Conservation (phyloP, 495 filamentous ascomycete species). For the Hyaloscypha bicolor region DNA sequence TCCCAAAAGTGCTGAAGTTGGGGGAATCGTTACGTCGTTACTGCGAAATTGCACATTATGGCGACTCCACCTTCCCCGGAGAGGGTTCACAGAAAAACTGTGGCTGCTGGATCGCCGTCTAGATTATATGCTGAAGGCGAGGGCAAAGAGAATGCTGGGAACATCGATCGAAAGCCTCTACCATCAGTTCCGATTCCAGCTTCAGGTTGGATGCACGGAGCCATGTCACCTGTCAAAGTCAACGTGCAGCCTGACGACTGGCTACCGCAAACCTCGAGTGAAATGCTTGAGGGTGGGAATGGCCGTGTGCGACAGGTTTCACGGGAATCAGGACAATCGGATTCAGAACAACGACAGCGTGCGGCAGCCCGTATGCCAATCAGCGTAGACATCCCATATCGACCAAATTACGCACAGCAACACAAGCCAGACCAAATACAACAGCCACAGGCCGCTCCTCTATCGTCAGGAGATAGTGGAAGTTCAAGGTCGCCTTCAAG, state of each 20-base stretch:
- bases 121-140: conserved; percentile 26
- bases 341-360: conserved; percentile 2
- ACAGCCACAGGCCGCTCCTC: conserved; percentile 45
- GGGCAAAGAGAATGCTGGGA: conserved; percentile 31
- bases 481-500: conserved; percentile 31
- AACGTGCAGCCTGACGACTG: conserved; percentile 37
- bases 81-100: conserved; percentile 10
- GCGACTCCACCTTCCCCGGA: conserved; percentile 24
- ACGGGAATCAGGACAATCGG: neutral
- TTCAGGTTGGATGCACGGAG: conserved; percentile 37
- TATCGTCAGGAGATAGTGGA: conserved; percentile 48
- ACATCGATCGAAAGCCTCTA: conserved; percentile 31
- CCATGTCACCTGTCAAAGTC: conserved; percentile 46
- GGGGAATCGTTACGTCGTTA: conserved; percentile 36
- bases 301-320: conserved; percentile 36
- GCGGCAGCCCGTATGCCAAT: conserved; percentile 24
- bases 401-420: conserved; percentile 39
- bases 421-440: conserved; percentile 36
- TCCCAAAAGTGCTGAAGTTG: neutral
- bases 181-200: conserved; percentile 26
- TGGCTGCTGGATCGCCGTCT: conserved; percentile 23
- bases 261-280: conserved; percentile 39
- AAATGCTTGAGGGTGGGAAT: conserved; percentile 37
- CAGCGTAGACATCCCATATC: conserved; percentile 37
- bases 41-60: conserved; percentile 30